Base-by-base conservation (phyloP, 495 filamentous ascomycete species). In the Neurospora sp. region DNA sequence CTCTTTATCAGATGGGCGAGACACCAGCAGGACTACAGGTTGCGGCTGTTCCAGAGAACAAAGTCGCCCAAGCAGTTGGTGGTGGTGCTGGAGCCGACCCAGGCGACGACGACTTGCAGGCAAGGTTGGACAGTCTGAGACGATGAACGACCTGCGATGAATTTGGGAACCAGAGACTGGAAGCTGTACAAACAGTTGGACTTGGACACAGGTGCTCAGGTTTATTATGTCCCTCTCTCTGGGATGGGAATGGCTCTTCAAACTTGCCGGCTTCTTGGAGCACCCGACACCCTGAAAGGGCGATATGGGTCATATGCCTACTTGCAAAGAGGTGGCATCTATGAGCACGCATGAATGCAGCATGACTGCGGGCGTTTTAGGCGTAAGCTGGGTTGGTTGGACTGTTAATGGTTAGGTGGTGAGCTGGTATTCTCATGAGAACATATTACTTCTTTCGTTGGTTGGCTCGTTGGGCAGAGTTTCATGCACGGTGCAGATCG, bases 71-170 rank as follows among this genome's bases (percentile, higher is more conserved):
- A 78, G 90, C 93, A 7, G 86, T 96, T 73, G 93, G 93, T 13
- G 91, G 83, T 10, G 87, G 87, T 24, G 84, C 84, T 24, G 85
- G 82, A 31, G 86, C 79, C 45, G 89, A 88, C 74, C 83, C 87
- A 21, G 88, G 86, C 54, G 92, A 94, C 76, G 91, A 94, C 75
- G 92, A 95, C 79, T 86, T 96, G 40, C 92, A 96, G 82, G 92
- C 93, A 70, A 88, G 93, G 31, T 87, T 95, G 59, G 91, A 96
- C 79, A 92, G 92, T 79, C 83, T 95, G 74, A 86, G 93, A 54
- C 71, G 74, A 77, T 80, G 59, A 77, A 39, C 13, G 9, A 17
- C 10, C 36, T 39, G 9, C 11, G 19, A 39, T 38, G 69, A 31
- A 40, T 34, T 15, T 70, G 36, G 36, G 3, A 13, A n/a, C 34